These are phyloP conservation scores for Cordyceps tenuipes DNA, from an alignment of 2,329 filamentous ascomycete genomes.

Conservation along the genomic window DNA sequence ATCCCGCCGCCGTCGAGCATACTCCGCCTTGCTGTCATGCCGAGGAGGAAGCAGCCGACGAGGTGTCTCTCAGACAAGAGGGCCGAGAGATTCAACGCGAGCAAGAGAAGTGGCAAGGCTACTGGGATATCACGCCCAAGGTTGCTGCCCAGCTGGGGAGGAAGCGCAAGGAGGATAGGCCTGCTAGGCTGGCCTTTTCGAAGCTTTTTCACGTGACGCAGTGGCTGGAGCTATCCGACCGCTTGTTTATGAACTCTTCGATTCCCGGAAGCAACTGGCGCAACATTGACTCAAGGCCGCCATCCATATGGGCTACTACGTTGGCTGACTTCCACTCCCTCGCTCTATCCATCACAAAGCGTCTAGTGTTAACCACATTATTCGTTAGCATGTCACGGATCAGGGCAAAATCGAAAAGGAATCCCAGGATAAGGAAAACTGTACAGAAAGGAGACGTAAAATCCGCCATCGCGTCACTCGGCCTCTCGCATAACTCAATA, in stretches of 20 bases:
- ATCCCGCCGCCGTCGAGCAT: conserved; percentile 67
- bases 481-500: conserved; percentile 28
- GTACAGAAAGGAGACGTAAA: conserved; percentile 39
- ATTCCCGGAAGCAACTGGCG: conserved; percentile 60
- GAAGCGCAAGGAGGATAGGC: conserved; percentile 15
- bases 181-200: conserved; percentile 36
- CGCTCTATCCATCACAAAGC: conserved; percentile 56
- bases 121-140: conserved; percentile 55
- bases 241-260: conserved; percentile 67
- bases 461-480: conserved; percentile 41
- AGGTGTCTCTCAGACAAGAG: conserved; percentile 57
- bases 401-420: conserved; percentile 36
- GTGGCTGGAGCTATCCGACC: conserved; percentile 57
- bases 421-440: conserved; percentile 21
- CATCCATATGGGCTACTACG: conserved; percentile 65
- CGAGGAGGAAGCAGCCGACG: conserved; percentile 62
- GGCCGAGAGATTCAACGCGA: conserved; percentile 53
- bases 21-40: conserved; percentile 54
- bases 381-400: conserved; percentile 64
- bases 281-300: conserved; percentile 49
- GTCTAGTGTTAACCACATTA: conserved; percentile 60
- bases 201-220: conserved; percentile 48
- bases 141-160: conserved; percentile 24
- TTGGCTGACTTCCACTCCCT: conserved; percentile 70
- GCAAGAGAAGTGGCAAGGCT: conserved; percentile 48